phyloP scores from a whole-genome alignment of 1,284 basidiomycete species.

The Schizopora paradoxa region DNA sequence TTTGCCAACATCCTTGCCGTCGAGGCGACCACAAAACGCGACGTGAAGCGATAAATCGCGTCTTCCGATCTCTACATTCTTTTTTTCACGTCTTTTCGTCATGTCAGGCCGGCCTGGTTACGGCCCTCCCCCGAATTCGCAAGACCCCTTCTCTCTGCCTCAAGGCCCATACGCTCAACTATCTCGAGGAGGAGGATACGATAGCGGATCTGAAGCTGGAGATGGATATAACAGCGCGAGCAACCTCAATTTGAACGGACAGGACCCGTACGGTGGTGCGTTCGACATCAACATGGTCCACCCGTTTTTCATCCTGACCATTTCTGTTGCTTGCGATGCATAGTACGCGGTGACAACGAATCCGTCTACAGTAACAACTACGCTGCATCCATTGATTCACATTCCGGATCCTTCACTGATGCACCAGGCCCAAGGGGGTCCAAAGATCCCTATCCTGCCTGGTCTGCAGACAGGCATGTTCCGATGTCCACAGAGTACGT shows the following conservation, averaged over 20 bases:
- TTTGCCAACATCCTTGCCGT: not conserved
- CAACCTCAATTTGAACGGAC: constrained; percentile 24
- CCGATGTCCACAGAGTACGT: constrained; percentile 84
- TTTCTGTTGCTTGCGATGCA: constrained; percentile 23
- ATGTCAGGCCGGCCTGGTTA: constrained; percentile 37
- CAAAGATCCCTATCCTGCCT: constrained; percentile 87
- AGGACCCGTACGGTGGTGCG: constrained; percentile 21
- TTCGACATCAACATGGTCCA: not conserved
- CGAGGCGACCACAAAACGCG: not conserved
- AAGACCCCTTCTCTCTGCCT: constrained; percentile 31
- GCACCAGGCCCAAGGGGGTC: constrained; percentile 44
- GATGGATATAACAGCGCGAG: constrained; percentile 15
- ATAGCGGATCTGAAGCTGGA: constrained; percentile 12
- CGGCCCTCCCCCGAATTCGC: constrained; percentile 29
- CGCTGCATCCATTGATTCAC: constrained; percentile 34
- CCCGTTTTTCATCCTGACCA: not conserved
- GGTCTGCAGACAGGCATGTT: constrained; percentile 90
- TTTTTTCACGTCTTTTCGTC: constrained; percentile 16
- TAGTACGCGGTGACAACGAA: constrained; percentile 29
- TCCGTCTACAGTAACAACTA: constrained; percentile 31
- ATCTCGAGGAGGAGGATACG: constrained; percentile 12
- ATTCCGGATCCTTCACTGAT: constrained; percentile 44
- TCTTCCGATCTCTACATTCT: not conserved
- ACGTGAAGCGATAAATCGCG: too few relatives aligned
- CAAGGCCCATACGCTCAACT: constrained; percentile 17